A percentile compares a stretch with the other conserved stretches of the same genome.
Evolutionary conservation across 345 rosid species (phyloP).

Genomic region (Arabidopsis thaliana): TAIR10.1 NC_003076.8:15489501-15490000

Average conservation of each 20-base stretch:
- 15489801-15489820: slow-evolving; percentile 58
- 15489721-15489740: slow-evolving; percentile 56
- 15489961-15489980: slow-evolving; percentile 81
- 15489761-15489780: slow-evolving; percentile 80
- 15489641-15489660: neutral
- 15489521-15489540: slow-evolving; percentile 2
- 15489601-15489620: slow-evolving; percentile 30
- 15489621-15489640: neutral
- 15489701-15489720: slow-evolving; percentile 47
- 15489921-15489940: slow-evolving; percentile 67
- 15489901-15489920: slow-evolving; percentile 84
- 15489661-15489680: slow-evolving; percentile 6
- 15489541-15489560: slow-evolving; percentile 20
- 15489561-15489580: slow-evolving; percentile 10
- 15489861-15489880: slow-evolving; percentile 31
- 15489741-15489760: slow-evolving; percentile 60
- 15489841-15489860: slow-evolving; percentile 42
- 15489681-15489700: slow-evolving; percentile 30
- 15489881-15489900: slow-evolving; percentile 57
- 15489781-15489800: slow-evolving; percentile 60
- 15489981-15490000: slow-evolving; percentile 68
- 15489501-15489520: slow-evolving; percentile 37
- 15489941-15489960: slow-evolving; percentile 69
- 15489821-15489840: slow-evolving; percentile 60
- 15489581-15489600: slow-evolving; percentile 34